A percentile compares a stretch with the other conserved stretches of the same genome.
phyloP scores from a whole-genome alignment of 805 yeast genomes.

The Metschnikowia continentalis region DNA sequence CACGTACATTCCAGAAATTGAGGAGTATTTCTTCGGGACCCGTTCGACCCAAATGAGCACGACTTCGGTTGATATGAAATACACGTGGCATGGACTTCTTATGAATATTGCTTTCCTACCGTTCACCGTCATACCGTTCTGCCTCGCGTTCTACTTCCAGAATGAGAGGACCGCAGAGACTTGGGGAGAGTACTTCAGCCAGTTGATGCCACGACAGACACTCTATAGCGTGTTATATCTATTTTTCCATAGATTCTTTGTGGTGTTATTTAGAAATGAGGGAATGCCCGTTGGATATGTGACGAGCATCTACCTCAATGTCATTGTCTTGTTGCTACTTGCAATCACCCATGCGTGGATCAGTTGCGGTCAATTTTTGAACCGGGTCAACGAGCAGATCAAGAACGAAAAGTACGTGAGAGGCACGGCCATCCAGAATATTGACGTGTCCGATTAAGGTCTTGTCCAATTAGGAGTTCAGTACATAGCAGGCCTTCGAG shows the following conservation, averaged over 20 bases:
- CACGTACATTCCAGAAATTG: conserved; percentile 4
- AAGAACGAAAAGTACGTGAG: conserved; percentile 54
- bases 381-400: conserved; percentile 40
- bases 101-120: conserved; percentile 9
- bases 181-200: not conserved
- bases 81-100: conserved; percentile 11
- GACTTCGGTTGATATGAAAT: not conserved
- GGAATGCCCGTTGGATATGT: not conserved
- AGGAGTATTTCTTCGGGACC: conserved; percentile 8
- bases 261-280: not conserved
- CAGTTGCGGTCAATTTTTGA: conserved; percentile 4
- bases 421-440: conserved; percentile 52
- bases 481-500: not conserved
- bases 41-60: not conserved
- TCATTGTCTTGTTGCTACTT: conserved; percentile 1
- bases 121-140: conserved; percentile 12
- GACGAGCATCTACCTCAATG: not conserved
- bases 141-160: conserved; percentile 2
- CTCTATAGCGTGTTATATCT: not conserved
- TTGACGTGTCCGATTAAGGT: conserved; percentile 10
- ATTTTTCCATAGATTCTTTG: not conserved
- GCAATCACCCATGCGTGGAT: not conserved
- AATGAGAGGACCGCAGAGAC: not conserved
- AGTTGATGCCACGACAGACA: not conserved
- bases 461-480: too few species aligned